Evolutionary conservation across 2,329 filamentous ascomycete species (phyloP), one percentile per base, ranked within the genome.

Genomic region (Calonectria henricotiae): DNA sequence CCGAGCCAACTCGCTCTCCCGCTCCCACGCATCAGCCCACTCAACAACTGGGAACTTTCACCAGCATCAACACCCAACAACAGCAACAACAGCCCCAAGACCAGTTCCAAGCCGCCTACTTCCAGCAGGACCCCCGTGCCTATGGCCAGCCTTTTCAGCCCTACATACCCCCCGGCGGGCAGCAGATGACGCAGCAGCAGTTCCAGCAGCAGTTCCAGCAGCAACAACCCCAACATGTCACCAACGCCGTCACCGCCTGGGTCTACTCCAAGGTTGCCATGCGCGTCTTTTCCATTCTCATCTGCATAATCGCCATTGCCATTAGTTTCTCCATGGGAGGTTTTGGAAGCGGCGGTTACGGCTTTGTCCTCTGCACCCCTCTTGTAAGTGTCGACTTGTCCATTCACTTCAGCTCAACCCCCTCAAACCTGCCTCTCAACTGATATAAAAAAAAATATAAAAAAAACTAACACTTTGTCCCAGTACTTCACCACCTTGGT

Each of bases 401-500:
- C 8, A 51, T 17, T 20, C n/a, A 17, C 32, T 47, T 6, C 9
- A 30, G 6, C 20, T 4, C 25, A 15, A 17, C 23, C 5, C 23
- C 25, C 46, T 15, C 46, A 4, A 30, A 30, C 27, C 7, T 7
- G 27, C 27, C 27, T 30, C 25, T 4, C 12, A 23, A 11, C 44
- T 7, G 15, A 43, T n/a, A n/a, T n/a, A n/a, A n/a, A n/a, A n/a
- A 2, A 7, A 7, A 58, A n/a, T n/a, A 43, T 62, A 23, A 54
- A 0, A 43, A 23, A 32, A 41, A 62, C 62, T 74, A 13, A 74
- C 46, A 1, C 43, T 54, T 30, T 13, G 11, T 17, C 13, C 7
- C 55, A 86, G 85, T 80, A 82, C 23, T 73, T 76, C 25, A 35
- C 80, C 1, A 79, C 82, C 11, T 46, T 84, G 7, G 2, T 84